Conservation (phyloP, 75 land plant genomes). For the Isoetes taiwanensis region DNA sequence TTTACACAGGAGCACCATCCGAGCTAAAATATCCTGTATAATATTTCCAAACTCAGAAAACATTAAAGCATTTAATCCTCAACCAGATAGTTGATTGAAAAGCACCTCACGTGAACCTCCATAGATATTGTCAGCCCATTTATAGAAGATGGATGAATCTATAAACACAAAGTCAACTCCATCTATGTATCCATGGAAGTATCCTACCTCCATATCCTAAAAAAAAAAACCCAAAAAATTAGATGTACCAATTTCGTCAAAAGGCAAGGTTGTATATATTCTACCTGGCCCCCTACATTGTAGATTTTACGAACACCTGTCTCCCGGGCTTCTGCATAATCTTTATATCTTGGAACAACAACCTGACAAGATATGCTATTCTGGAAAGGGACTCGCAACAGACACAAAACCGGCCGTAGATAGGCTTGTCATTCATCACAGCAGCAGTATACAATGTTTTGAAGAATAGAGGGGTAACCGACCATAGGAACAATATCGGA, state of each 20-base stretch:
- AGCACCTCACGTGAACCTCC: constrained; percentile 78
- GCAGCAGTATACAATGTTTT: too few relatives aligned
- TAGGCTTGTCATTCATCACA: too few relatives aligned
- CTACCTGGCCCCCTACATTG: constrained; percentile 78
- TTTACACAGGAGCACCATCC: constrained; percentile 89
- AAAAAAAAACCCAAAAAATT: not conserved
- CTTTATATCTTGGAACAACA: constrained; percentile 65
- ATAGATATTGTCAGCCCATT: constrained; percentile 55
- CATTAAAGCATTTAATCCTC: too few relatives aligned
- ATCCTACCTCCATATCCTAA: constrained; percentile 71
- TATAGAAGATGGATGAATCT: constrained; percentile 44
- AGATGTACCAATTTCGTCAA: not conserved
- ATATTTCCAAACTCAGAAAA: too few relatives aligned
- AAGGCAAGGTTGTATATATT: not conserved
- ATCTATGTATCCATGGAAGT: constrained; percentile 74
- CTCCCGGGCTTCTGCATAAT: constrained; percentile 56
- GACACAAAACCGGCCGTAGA: too few relatives aligned
- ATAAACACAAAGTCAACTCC: constrained; percentile 92
- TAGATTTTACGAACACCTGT: constrained; percentile 51
- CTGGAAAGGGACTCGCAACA: too few relatives aligned
- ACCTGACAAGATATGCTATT: too few relatives aligned
- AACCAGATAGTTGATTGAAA: too few relatives aligned
- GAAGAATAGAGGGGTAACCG: too few relatives aligned
- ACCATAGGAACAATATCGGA: too few relatives aligned
- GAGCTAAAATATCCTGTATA: constrained; percentile 74